phyloP scores from a whole-genome alignment of 108 stramenopile genomes.

The Skeletonema grethae region DNA sequence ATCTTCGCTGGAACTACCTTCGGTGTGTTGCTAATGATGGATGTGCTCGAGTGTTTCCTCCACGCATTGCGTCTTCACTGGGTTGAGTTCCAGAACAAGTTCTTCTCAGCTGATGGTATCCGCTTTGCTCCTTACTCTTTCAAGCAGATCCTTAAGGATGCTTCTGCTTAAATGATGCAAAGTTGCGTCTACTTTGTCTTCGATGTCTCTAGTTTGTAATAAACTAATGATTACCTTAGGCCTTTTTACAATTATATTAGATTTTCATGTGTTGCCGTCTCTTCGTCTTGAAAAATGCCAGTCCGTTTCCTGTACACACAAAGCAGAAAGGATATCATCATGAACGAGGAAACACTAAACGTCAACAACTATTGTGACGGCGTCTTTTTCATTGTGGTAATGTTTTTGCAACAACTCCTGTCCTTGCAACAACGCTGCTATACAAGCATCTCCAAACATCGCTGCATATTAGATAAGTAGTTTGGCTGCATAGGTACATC shows the following conservation, averaged over 20 bases:
- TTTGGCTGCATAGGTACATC: too few relatives aligned
- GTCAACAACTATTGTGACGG: too few relatives aligned
- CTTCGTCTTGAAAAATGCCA: too few relatives aligned
- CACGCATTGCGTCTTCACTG: constrained; percentile 99
- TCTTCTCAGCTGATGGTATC: constrained; percentile 95
- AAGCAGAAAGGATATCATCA: too few relatives aligned
- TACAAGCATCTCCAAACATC: too few relatives aligned
- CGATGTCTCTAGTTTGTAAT: neutral
- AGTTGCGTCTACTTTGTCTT: neutral
- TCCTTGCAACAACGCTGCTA: too few relatives aligned
- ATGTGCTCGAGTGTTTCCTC: constrained; percentile 99
- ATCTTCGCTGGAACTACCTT: constrained; percentile 96
- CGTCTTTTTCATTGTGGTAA: too few relatives aligned
- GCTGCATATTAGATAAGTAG: too few relatives aligned
- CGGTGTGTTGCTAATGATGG: constrained; percentile 97
- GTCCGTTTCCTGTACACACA: too few relatives aligned
- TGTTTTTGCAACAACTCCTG: too few relatives aligned
- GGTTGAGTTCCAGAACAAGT: constrained; percentile 99
- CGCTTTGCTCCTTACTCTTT: constrained; percentile 92
- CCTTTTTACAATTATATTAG: neutral
- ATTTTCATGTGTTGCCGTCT: too few relatives aligned
- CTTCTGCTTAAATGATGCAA: constrained; percentile 23
- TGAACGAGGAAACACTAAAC: too few relatives aligned
- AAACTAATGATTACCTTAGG: neutral
- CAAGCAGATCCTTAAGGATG: constrained; percentile 80